Percentiles rank a stretch among this genome's conserved stretches.
Conservation (phyloP, 495 filamentous ascomycete species). For the Lichina pygmaea region DNA sequence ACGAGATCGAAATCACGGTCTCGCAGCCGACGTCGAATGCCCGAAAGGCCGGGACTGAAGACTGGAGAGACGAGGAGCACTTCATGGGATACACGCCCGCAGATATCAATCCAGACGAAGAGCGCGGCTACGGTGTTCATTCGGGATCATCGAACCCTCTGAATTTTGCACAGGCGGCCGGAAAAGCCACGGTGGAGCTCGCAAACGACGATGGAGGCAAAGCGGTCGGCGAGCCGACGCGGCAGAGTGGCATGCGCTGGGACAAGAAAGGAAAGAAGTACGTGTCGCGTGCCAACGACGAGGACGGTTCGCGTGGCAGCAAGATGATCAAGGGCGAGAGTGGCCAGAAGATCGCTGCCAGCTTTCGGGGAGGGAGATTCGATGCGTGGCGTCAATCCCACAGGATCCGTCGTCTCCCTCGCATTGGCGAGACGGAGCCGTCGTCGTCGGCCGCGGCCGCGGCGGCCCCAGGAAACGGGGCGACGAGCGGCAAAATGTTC, state of each 20-base stretch:
- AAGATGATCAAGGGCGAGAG: constrained; percentile 71
- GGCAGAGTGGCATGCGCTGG: constrained; percentile 55
- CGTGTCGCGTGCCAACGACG: constrained; percentile 68
- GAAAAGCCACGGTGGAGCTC: constrained; percentile 69
- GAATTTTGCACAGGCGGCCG: constrained; percentile 57
- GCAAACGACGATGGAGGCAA: constrained; percentile 57
- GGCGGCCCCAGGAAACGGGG: constrained; percentile 8
- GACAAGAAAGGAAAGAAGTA: constrained; percentile 95
- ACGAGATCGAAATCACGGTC: constrained; percentile 64
- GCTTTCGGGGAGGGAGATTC: constrained; percentile 79
- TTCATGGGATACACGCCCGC: constrained; percentile 90
- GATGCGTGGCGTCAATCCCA: constrained; percentile 73
- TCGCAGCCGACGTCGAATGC: constrained; percentile 21
- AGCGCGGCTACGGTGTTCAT: constrained; percentile 76
- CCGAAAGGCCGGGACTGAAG: constrained; percentile 10
- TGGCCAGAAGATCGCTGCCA: constrained; percentile 84
- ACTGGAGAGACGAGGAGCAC: constrained; percentile 57
- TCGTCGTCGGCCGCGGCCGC: background rate
- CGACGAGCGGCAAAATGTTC: constrained; percentile 25
- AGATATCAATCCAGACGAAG: constrained; percentile 51
- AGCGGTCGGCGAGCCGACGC: constrained; percentile 43
- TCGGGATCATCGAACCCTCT: constrained; percentile 30
- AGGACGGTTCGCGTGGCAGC: constrained; percentile 56
- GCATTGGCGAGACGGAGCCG: constrained; percentile 54
- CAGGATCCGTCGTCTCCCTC: constrained; percentile 47